These are phyloP conservation scores for Fomitopsis pinicola DNA, from an alignment of 1,284 basidiomycete genomes.

Conservation along the genomic window DNA sequence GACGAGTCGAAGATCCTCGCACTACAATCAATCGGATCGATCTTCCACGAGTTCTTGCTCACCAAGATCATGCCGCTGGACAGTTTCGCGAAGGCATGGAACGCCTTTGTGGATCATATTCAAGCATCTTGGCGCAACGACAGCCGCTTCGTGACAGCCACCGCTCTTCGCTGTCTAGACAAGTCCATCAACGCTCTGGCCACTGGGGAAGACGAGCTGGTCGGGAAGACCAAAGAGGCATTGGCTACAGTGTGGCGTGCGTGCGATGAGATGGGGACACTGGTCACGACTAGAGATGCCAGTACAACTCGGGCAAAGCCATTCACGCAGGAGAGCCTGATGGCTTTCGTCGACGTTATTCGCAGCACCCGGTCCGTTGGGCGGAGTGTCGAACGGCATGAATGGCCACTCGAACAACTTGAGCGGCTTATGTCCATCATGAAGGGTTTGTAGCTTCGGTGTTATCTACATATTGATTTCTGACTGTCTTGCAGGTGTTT, in stretches of 20 bases:
- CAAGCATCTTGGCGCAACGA: constrained; percentile 69
- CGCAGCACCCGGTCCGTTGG: constrained; percentile 52
- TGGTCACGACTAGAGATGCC: constrained; percentile 19
- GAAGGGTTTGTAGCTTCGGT: constrained; percentile 46
- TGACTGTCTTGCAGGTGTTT: constrained; percentile 44
- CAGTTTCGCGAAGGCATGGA: constrained; percentile 70
- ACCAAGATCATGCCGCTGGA: constrained; percentile 70
- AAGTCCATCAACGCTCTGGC: constrained; percentile 62
- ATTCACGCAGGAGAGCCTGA: constrained; percentile 86
- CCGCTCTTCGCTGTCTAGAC: constrained; percentile 79
- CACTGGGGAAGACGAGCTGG: constrained; percentile 35
- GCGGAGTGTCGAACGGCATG: constrained; percentile 42
- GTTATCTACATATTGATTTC: neutral
- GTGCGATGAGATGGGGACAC: constrained; percentile 63
- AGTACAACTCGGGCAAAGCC: constrained; percentile 28
- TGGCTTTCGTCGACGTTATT: constrained; percentile 75
- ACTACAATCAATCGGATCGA: constrained; percentile 77
- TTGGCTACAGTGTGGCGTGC: constrained; percentile 69
- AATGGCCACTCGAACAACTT: constrained; percentile 63
- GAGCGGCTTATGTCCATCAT: constrained; percentile 72
- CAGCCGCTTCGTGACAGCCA: constrained; percentile 66
- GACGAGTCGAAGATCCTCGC: constrained; percentile 89
- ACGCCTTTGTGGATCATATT: constrained; percentile 66
- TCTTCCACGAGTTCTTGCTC: constrained; percentile 78
- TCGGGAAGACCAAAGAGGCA: constrained; percentile 41